Base-by-base conservation (phyloP, 306 rosid species). In the Casuarina equisetifolia region DNA sequence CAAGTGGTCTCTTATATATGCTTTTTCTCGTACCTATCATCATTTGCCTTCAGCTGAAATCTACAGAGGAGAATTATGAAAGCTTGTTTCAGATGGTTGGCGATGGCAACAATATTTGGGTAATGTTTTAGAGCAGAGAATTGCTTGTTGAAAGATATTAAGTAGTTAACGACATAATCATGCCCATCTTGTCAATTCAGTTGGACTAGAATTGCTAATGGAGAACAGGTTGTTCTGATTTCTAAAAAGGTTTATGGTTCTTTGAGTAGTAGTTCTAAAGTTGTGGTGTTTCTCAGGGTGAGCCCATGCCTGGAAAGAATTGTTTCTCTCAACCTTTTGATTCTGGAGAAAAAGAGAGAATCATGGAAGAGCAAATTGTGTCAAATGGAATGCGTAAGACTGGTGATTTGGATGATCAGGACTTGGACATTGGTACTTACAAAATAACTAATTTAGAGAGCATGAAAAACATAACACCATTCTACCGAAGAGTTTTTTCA, bases 401-500 rank as follows among this genome's bases (percentile, higher is more conserved):
- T 82, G 75, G 67, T 51, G 78, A 82, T 82, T 73, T 76, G 77
- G 75, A 80, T 76, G 88, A 83, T 79, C 87, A 74, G 72, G 70
- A 59, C 72, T 43, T 54, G 51, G 82, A 79, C 25, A 63, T 68
- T 69, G 87, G 69, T 70, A 20, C 80, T 86, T 74, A 75, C 77
- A 80, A 80, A 80, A 83, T 76, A 78, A 46, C 74, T 78, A 86
- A 74, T 68, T 80, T 85, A 55, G 85, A 79, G 76, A 83, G 76
- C 79, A 73, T 40, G 38, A 83, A 72, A 84, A 82, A 62, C 64
- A 74, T 80, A 72, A 79, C 86, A 66, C 96, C 96, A 7, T 79
- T 92, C 73, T 94, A 86, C 84, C 94, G 89, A 78, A 88, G 94
- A 79, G 96, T 94, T 50, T 78, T 92, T 82, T 74, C 97, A 75